These are phyloP conservation scores for Bondarzewia mesenterica DNA, from an alignment of 1,284 basidiomycete genomes.

Conservation along the genomic window DNA sequence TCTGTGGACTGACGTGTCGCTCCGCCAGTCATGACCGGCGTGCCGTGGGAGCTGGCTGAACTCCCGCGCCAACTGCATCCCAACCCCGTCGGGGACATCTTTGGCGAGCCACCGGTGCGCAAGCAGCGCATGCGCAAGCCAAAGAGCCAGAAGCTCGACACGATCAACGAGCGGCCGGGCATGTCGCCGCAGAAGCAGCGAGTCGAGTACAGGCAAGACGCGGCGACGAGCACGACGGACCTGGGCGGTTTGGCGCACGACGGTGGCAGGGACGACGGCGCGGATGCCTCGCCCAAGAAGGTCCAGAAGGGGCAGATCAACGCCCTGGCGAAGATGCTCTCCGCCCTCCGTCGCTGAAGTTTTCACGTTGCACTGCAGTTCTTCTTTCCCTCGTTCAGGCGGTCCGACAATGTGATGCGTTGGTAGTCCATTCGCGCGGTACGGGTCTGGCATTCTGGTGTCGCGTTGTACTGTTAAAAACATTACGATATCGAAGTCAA, in stretches of 20 bases:
- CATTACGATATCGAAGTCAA: constrained; percentile 36
- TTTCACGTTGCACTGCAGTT: not conserved
- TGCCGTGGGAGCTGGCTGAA: constrained; percentile 64
- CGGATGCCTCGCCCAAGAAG: constrained; percentile 51
- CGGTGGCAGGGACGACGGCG: constrained; percentile 35
- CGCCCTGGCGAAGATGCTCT: constrained; percentile 77
- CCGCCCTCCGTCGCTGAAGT: constrained; percentile 54
- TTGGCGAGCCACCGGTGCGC: constrained; percentile 49
- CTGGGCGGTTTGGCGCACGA: constrained; percentile 25
- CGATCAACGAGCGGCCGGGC: constrained; percentile 60
- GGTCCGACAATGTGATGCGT: not conserved
- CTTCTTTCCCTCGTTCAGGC: not conserved
- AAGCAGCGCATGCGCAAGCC: constrained; percentile 60
- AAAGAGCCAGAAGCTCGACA: constrained; percentile 56
- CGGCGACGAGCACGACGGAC: constrained; percentile 63
- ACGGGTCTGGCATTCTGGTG: constrained; percentile 7
- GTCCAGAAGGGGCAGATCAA: constrained; percentile 78
- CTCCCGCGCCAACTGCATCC: constrained; percentile 55
- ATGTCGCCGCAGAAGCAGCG: constrained; percentile 29
- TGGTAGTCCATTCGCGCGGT: constrained; percentile 2
- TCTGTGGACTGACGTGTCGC: constrained; percentile 2
- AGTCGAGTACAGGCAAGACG: constrained; percentile 37
- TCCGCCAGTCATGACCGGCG: constrained; percentile 61
- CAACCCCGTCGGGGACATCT: constrained; percentile 54
- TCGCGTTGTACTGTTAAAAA: constrained; percentile 40